Base-by-base conservation (phyloP, 2,329 filamentous ascomycete genomes). In the Colletotrichum lini region DNA sequence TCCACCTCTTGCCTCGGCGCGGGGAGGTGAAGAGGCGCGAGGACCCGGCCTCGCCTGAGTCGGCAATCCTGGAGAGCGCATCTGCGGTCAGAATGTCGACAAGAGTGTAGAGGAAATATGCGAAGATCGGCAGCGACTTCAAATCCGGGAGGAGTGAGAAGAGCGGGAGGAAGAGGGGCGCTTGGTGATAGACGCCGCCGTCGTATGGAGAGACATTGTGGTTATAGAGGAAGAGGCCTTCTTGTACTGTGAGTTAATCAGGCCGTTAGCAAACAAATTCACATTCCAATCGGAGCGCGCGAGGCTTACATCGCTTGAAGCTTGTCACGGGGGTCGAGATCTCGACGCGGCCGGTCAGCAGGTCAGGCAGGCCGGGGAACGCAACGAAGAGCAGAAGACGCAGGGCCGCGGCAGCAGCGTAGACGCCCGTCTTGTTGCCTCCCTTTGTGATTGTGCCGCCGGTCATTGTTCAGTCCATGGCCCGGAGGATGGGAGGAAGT, bases 171-270 rank as follows among this genome's bases (percentile, higher is more conserved):
- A 99, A 89, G 67, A 99, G 87, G 58, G 96, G 96, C 52, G 95
- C 94, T 87, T 98, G 88, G 82, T 91, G 88, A 80, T 89, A 92
- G 79, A 92, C 94, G 77, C 96, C 96, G 74, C 96, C 96, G 81
- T 99, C 95, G 84, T 98, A 99, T 1, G 96, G 96, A 72, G 95
- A 98, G 68, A 98, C 94, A 84, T 98, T 97, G 81, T 97, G 94
- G 74, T 94, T 95, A 82, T 98, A 98, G 26, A 99, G 90, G 78
- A 98, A 99, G 69, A 99, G 85, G 23, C 96, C 96, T 84, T 99
- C 96, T 87, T 98, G 96, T 66, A 98, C 94, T 97, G 76, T 38
- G 47, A 1, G 13, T 38, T 6, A 4, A 21, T 21, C 5, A 1
- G 16, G 30, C 15, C 8, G 38, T 73, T 50, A 67, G 65, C 66